Evolutionary conservation across 805 yeast genomes (phyloP), one percentile per base, ranked within the genome.

Genomic region (Debaryomyces tyrocola): DNA sequence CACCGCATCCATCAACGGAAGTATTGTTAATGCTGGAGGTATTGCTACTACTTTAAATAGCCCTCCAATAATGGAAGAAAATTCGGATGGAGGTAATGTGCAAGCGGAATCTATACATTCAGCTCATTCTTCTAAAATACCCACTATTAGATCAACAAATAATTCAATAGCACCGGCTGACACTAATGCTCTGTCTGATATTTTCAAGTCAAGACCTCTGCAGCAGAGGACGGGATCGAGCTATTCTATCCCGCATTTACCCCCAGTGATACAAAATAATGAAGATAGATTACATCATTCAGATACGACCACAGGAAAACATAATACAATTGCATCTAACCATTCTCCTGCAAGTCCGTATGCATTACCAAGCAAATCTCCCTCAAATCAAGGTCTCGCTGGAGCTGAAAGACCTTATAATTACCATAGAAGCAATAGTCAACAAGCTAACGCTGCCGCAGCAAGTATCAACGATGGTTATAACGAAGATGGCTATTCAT

Each of bases 401-500:
- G 29, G 20, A 4, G 12, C 17, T 37, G 17, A 37, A 10, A 17
- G 20, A 31, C 17, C 28, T 7, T 6, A 3, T 17, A 5, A 10
- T 10, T 20, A 18, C 17, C 40, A 11, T n/a, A 24, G 34, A 20
- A 43, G 39, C n/a, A 43, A 28, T 17, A 37, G 48, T 14, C 51
- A 47, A 8, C 55, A 46, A 11, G 29, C 52, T 5, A 42, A 48
- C 18, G 37, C 46, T 11, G 46, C 12, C 4, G 14, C 34, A 37
- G 41, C 42, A n/a, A 59, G 62, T 35, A 51, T 60, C 11, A 54
- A 50, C 37, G 66, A 57, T 20, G 55, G 46, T 2, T 67, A 57
- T 48, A 59, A 58, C 37, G 69, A 60, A 15, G 69, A 60, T 6
- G 53, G 53, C 36, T 59, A 58, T 39, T 58, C 63, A 17, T 60